Base-by-base conservation (phyloP, 306 rosid species). In the Potentilla sterilis region DNA sequence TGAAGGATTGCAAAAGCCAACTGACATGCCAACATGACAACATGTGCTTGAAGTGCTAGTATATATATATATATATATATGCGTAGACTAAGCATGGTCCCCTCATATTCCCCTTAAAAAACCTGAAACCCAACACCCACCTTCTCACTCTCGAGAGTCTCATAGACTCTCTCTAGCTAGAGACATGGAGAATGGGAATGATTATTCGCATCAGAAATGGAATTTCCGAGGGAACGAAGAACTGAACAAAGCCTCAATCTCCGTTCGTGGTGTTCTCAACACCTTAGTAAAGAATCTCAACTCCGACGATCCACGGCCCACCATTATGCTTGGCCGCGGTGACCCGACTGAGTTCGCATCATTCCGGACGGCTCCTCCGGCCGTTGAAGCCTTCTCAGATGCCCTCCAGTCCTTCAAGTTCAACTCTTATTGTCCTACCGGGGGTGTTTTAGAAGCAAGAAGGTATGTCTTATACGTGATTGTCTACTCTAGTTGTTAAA, bases 371-470 rank as follows among this genome's bases (percentile, higher is more conserved):
- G 22, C 86, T 19, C 54, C 70, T 38, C 67, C 40, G 0, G 85
- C 84, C 43, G 16, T 80, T 67, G 69, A 78, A 14, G 87, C 89
- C 15, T 21, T 85, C 51, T 46, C 84, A 15, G 64, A 41, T 11
- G 75, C 86, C 14, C 73, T 80, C 77, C 78, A 76, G 0, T 89
- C 93, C 28, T 87, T 74, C 54, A 42, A 77, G 19, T 85, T 78
- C 82, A 89, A 89, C 77, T 70, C 49, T 69, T 89, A 87, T 48
- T 70, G 89, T 73, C 87, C 89, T 38, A 70, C 85, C 9, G 81
- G 48, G 18, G 89, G 91, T 67, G 65, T 87, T 54, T 75, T 54
- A 13, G 64, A 82, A 4, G 85, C 88, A 3, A 81, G 79, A 61
- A 83, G 89, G 93, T 89, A 54, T 15, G 52, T 15, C 4, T 47